Evolutionary conservation across 371 early-diverging fungal species (phyloP), one percentile per base, ranked within the genome.

Genomic region (Circinella minor): DNA sequence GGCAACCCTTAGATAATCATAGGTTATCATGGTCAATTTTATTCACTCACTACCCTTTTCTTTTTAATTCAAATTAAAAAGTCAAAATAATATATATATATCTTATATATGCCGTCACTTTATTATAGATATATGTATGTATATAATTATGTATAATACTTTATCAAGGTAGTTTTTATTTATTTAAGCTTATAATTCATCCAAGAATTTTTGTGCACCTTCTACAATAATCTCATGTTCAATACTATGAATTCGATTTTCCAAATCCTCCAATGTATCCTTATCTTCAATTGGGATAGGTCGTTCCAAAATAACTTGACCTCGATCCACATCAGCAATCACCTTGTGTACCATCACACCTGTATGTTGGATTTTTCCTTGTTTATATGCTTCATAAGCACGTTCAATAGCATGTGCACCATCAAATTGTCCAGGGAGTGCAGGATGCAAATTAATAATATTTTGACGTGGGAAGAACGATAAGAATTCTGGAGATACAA

Each of bases 321-420:
- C 99, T 43, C 93, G 86, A 79, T 98, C 99, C 13, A 98, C 98
- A 72, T 93, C 96, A 0, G 95, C 90, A 71, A 98, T 96, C 37
- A 97, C 98, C 51, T 93, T 89, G 79, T 98, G 98, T 13, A 98
- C 95, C 99, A 98, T 98, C 65, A 96, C 92, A 37, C 99, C 99
- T 0, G 98, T 97, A 27, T 91, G 78, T 47, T 77, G 75, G 38
- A 96, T 93, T 63, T 89, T 77, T 10, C 95, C 96, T 65, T 86
- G 79, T 75, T 90, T 72, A 67, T 83, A 95, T 36, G 95, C 98
- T 20, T 89, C 89, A 73, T 82, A 96, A 17, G 99, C 99, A 5
- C 98, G 83, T 66, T 95, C 95, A 65, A 98, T 98, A 10, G 99
- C 98, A 69, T 94, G 89, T 0, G 96, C 95, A 47, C 99, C 99